Conservation (phyloP, 805 yeast genomes). For the Starmerella vaccinii region DNA sequence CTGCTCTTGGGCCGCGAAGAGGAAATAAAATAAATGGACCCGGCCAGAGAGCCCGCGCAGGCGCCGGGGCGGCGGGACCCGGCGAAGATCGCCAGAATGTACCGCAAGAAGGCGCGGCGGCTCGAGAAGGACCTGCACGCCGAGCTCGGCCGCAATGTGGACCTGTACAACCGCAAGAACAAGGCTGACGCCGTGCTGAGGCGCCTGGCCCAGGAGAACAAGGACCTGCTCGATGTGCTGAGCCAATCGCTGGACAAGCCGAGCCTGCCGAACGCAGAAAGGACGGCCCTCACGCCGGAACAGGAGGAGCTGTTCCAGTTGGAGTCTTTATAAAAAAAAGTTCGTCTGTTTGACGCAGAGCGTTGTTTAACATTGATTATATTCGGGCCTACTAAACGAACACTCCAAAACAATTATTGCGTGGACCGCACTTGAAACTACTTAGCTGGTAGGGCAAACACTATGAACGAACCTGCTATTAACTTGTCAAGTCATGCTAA, state of each 20-base stretch:
- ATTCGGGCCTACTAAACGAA: too few species aligned
- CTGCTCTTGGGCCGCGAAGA: background rate
- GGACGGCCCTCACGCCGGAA: background rate
- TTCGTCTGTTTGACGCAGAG: too few species aligned
- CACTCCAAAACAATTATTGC: too few species aligned
- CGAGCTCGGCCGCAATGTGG: conserved; percentile 13
- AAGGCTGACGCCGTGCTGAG: conserved; percentile 8
- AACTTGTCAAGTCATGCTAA: too few species aligned
- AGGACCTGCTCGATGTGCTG: conserved; percentile 15
- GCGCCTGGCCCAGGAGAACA: conserved; percentile 11
- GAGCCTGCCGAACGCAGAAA: background rate
- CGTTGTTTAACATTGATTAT: too few species aligned
- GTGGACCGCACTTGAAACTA: too few species aligned
- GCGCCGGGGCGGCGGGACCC: background rate
- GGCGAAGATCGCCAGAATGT: background rate
- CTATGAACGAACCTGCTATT: too few species aligned
- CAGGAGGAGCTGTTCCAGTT: conserved; percentile 7
- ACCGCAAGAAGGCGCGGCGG: conserved; percentile 5
- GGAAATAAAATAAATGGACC: background rate
- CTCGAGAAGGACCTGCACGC: conserved; percentile 14
- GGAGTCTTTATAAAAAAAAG: background rate
- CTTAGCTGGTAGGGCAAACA: too few species aligned
- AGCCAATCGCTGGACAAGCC: background rate
- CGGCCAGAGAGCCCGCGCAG: background rate
- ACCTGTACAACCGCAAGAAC: conserved; percentile 14